Base-by-base conservation (phyloP, 345 rosid species). In the Populus alba region DNA sequence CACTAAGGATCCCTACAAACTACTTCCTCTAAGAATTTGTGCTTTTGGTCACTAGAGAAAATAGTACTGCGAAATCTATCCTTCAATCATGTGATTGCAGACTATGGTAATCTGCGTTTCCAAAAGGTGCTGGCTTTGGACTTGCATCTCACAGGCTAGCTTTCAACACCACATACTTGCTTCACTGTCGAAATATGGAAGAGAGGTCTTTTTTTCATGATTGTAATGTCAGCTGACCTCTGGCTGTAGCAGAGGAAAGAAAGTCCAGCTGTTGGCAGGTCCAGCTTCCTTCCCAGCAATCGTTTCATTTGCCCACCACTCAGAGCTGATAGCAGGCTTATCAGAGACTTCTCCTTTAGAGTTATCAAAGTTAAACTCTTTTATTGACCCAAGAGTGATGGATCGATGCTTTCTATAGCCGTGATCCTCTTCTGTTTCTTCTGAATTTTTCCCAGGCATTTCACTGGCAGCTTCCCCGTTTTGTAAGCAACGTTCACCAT, bases 271-370 rank as follows among this genome's bases (percentile, higher is more conserved):
- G 80, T 80, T 87, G 74, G 90, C 81, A 65, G 88, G 85, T 66
- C 82, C 86, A 77, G 80, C 75, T 72, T 91, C 92, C 82, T 87
- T 86, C 51, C 96, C 92, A 10, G 89, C 89, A 68, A 91, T 92
- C 75, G 94, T 90, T 81, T 91, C 95, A 33, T 88, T 90, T 6
- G 95, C 90, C 98, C 98, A 94, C 98, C 97, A 92, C 85, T 91
- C 92, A 0, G 94, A 85, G 63, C 90, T 85, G 72, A 85, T 38
- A 18, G 72, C n/a, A 25, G 91, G 79, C 79, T 89, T 89, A 77
- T 86, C 88, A 1, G 83, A 76, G 51, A 71, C 82, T 70, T 87
- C 91, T 27, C 88, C 93, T 79, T 89, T 88, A 27, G 83, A 81
- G 78, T 85, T 93, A 78, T 91, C 94, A 45, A 95, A 95, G 79